These are phyloP conservation scores for Vitis vinifera DNA, from an alignment of 164 flowering plant genomes.

Conservation along the genomic window ASM3070453v1 NC_081818.1:26085001-26085500, in stretches of 20 bases:
- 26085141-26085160: not conserved
- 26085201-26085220: constrained; percentile 26
- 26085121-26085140: constrained; percentile 6
- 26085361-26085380: not conserved
- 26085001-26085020: no score
- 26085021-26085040: no score
- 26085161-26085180: not conserved
- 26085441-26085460: constrained; percentile 18
- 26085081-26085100: no score
- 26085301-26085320: no score
- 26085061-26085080: no score
- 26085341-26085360: constrained; percentile 3
- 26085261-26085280: constrained; percentile 16
- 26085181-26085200: not conserved
- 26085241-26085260: not conserved
- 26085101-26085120: no score
- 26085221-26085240: constrained; percentile 12
- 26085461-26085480: constrained; percentile 8
- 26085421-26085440: constrained; percentile 13
- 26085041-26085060: no score
- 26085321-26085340: no score
- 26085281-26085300: no score
- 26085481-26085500: no score
- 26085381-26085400: not conserved
- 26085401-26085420: no score